A percentile compares a stretch with the other conserved stretches of the same genome.
phyloP scores from a whole-genome alignment of 2,329 filamentous ascomycete species.

The Rhexocercosporidium sp. region DNA sequence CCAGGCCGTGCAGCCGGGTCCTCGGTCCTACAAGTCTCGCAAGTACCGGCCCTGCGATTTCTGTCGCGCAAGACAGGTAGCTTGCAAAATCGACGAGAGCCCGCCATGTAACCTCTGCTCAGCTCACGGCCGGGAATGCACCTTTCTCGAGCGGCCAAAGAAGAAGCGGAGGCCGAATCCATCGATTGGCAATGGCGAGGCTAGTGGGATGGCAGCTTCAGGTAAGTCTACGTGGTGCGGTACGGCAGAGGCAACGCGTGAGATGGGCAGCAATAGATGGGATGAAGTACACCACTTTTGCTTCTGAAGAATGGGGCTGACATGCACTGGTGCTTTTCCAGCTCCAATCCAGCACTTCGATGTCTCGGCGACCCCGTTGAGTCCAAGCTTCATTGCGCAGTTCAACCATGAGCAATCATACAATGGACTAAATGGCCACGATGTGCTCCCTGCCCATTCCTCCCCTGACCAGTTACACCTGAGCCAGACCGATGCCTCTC shows the following conservation, averaged over 20 bases:
- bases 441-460: conserved; percentile 29
- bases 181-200: conserved; percentile 31
- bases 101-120: conserved; percentile 51
- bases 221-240: conserved; percentile 26
- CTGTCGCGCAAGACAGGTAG: conserved; percentile 51
- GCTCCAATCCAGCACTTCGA: conserved; percentile 37
- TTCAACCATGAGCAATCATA: conserved; percentile 36
- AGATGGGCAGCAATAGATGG: conserved; percentile 2
- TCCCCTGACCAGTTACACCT: conserved; percentile 36
- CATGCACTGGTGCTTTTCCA: conserved; percentile 13
- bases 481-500: conserved; percentile 33
- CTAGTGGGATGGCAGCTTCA: conserved; percentile 28
- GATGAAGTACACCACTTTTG: conserved; percentile 5
- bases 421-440: conserved; percentile 35
- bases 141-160: conserved; percentile 49
- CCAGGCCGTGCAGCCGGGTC: conserved; percentile 34
- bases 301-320: conserved; percentile 23
- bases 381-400: conserved; percentile 38
- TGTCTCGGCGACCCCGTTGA: conserved; percentile 33
- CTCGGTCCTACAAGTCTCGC: conserved; percentile 40
- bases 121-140: conserved; percentile 50
- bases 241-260: too few species aligned
- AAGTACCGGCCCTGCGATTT: conserved; percentile 51
- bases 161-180: conserved; percentile 41
- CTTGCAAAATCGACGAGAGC: conserved; percentile 49